Evolutionary conservation across 1,284 basidiomycete genomes (phyloP), one percentile per base, ranked within the genome.

Genomic region (Meira nashicola): DNA sequence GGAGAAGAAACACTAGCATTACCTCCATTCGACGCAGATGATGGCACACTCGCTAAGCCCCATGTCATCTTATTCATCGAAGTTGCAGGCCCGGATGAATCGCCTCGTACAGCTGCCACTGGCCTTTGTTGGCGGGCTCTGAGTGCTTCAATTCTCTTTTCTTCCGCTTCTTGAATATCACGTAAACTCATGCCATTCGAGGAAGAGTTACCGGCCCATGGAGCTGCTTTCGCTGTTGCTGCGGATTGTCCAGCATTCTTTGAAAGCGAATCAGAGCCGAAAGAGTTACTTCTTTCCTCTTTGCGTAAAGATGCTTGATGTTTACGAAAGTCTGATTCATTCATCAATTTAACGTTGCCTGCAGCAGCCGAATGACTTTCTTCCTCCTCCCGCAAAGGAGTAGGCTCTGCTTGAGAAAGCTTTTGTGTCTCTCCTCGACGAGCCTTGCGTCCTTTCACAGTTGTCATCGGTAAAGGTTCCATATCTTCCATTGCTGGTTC

Each of bases 131-230:
- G 73, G 7, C 63, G 64, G 4, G 67, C 69, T n/a, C 87, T 86
- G 37, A 80, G 78, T 10, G 84, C 84, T 67, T 92, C 91, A 9
- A 85, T 83, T 71, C 87, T 87, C 79, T 86, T 90, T 14, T 85
- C 86, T 80, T 98, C 95, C 1, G 88, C 87, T 70, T 95, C 92
- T 78, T 98, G 95, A 59, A 99, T 98, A 70, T 97, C 92, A 58
- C 92, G 87, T 54, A 98, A 81, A 66, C 89, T 89, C 28, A 74
- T 72, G 17, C 70, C 67, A 57, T 47, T 15, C 43, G 7, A 17
- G 37, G 28, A 6, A 2, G 6, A 28, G 11, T 60, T 49, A 2
- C 61, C 38, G 10, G 58, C 75, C 76, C 76, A 76, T 0, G 78
- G 76, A 8, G 78, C 70, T 48, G 68, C 66, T 51, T 62, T 59